phyloP scores from a whole-genome alignment of 495 filamentous ascomycete genomes.

The Aspergillus nidulans region DNA sequence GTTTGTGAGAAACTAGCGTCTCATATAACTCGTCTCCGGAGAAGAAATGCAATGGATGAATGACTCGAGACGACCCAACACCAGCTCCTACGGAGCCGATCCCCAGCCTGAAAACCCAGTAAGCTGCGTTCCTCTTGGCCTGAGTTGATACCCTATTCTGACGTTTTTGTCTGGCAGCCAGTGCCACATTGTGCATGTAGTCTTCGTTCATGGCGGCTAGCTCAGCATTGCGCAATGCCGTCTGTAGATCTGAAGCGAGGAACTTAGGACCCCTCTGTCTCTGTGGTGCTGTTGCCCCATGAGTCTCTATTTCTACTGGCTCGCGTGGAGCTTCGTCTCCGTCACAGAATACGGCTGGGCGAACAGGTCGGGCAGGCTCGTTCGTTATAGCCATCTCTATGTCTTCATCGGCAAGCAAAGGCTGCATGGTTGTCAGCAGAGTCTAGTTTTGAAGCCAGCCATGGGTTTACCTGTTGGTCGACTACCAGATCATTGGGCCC shows the following conservation, averaged over 20 bases:
- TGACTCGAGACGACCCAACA: slow-evolving; percentile 32
- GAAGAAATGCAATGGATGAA: slow-evolving; percentile 49
- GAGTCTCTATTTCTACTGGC: background rate
- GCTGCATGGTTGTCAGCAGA: slow-evolving; percentile 8
- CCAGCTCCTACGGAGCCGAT: slow-evolving; percentile 55
- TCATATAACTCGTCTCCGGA: slow-evolving; percentile 50
- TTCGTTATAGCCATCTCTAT: slow-evolving; percentile 1
- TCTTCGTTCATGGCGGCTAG: slow-evolving; percentile 55
- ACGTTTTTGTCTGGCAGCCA: slow-evolving; percentile 39
- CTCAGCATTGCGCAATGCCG: slow-evolving; percentile 46
- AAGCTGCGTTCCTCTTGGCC: slow-evolving; percentile 53
- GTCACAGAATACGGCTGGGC: background rate
- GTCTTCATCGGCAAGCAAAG: slow-evolving; percentile 12
- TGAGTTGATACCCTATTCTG: slow-evolving; percentile 32
- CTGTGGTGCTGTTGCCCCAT: slow-evolving; percentile 17
- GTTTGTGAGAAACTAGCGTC: slow-evolving; percentile 41
- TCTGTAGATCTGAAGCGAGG: slow-evolving; percentile 22
- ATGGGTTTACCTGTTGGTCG: slow-evolving; percentile 24
- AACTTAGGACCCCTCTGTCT: slow-evolving; percentile 18
- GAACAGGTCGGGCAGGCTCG: background rate
- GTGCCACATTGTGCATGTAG: slow-evolving; percentile 53
- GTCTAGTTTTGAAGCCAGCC: background rate
- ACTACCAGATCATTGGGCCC: slow-evolving; percentile 11
- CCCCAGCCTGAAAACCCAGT: slow-evolving; percentile 50
- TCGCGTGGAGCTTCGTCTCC: background rate